These are phyloP conservation scores for Blepharisma stoltei DNA, from an alignment of 73 alveolate species.

Conservation along the genomic window DNA sequence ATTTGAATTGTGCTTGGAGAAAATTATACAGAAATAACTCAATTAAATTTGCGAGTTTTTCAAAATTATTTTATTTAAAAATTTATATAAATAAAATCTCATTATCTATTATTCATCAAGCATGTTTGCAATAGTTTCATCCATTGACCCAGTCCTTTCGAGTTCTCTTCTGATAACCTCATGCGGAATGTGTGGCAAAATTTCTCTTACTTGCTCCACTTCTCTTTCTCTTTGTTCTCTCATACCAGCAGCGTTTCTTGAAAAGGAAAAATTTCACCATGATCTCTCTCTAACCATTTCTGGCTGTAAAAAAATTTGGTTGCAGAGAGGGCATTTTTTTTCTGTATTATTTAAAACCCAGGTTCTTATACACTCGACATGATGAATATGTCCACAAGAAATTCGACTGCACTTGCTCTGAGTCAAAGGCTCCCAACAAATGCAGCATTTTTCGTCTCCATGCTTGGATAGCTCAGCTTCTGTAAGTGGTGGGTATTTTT, in stretches of 20 bases:
- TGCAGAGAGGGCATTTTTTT: slow-evolving; percentile 18
- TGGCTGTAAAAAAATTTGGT: slow-evolving; percentile 16
- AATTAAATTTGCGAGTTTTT: too few species aligned
- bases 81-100: too few species aligned
- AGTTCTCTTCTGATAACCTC: background rate
- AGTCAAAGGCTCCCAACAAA: slow-evolving; percentile 12
- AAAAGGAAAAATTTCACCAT: background rate
- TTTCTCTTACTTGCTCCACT: background rate
- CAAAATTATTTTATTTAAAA: too few species aligned
- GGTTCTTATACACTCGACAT: background rate
- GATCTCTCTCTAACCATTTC: background rate
- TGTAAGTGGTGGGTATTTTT: background rate
- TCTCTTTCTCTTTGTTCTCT: slow-evolving; percentile 5
- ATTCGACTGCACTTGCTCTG: background rate
- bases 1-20: too few species aligned
- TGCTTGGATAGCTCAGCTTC: background rate
- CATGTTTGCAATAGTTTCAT: background rate
- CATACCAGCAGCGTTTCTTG: background rate
- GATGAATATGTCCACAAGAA: slow-evolving; percentile 19
- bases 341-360: slow-evolving; percentile 26
- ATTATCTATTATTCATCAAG: background rate
- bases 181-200: background rate
- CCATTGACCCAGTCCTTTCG: slow-evolving; percentile 26
- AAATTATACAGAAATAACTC: too few species aligned
- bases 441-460: slow-evolving; percentile 26